Conservation (phyloP, 495 filamentous ascomycete species). For the Terfezia claveryi region DNA sequence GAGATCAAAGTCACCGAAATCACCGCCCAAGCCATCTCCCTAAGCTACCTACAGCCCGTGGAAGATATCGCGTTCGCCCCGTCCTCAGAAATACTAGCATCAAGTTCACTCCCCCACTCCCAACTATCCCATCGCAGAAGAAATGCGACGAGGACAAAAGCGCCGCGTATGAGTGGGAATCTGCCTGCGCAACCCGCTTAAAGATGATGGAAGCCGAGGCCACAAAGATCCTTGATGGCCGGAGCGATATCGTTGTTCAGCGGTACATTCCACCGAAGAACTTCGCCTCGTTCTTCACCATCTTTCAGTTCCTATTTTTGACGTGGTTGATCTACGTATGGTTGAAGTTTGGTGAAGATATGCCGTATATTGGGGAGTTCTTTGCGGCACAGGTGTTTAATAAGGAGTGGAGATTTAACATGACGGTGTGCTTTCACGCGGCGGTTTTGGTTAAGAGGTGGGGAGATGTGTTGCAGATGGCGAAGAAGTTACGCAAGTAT, state of each 20-base stretch:
- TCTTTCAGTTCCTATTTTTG: constrained; percentile 9
- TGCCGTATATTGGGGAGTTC: not conserved
- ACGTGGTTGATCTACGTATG: constrained; percentile 7
- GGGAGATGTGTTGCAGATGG: constrained; percentile 13
- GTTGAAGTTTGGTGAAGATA: constrained; percentile 1
- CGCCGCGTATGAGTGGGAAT: constrained; percentile 9
- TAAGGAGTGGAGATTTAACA: constrained; percentile 17
- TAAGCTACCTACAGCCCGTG: constrained; percentile 15
- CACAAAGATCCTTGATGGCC: constrained; percentile 6
- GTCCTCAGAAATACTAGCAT: constrained; percentile 12
- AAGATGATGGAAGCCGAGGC: constrained; percentile 11
- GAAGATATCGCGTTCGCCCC: constrained; percentile 14
- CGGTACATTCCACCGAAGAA: constrained; percentile 9
- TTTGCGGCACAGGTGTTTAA: constrained; percentile 8
- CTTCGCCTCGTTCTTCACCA: constrained; percentile 1
- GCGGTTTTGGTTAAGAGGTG: constrained; percentile 18
- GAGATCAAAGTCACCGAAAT: constrained; percentile 6
- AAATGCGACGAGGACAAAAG: not conserved
- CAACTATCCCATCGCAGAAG: constrained; percentile 1
- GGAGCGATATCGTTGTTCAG: constrained; percentile 10
- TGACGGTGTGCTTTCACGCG: constrained; percentile 13
- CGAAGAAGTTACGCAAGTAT: constrained; percentile 8
- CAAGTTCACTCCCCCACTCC: constrained; percentile 5
- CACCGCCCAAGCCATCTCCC: constrained; percentile 5
- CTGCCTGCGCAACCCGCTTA: constrained; percentile 5